These are phyloP conservation scores for Neocallimastix lanati DNA, from an alignment of 192 early-diverging fungal genomes.

Conservation along the genomic window DNA sequence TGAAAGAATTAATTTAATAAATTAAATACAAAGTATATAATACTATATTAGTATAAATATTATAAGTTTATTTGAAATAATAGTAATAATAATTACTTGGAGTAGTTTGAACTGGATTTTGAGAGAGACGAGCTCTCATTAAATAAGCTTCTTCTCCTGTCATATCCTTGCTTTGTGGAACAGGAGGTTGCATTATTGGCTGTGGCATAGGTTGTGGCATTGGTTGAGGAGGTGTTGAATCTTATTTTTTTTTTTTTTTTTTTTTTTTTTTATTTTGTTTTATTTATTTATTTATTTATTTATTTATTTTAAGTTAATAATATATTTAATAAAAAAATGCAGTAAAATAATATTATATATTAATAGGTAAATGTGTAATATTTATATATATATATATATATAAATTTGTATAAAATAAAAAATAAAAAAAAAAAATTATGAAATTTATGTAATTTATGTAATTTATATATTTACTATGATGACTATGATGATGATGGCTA, in stretches of 20 bases:
- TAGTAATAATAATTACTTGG: slow-evolving; percentile 3
- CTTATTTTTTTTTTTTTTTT: slow-evolving; percentile 4
- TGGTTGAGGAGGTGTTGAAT: slow-evolving; percentile 4
- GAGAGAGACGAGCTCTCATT: slow-evolving; percentile 26
- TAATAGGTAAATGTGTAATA: too few relatives aligned
- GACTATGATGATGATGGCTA: background rate
- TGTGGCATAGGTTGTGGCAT: slow-evolving; percentile 6
- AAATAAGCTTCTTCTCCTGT: slow-evolving; percentile 54
- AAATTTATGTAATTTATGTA: too few relatives aligned
- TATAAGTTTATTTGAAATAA: too few relatives aligned
- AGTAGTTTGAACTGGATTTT: slow-evolving; percentile 4
- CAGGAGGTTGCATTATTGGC: background rate
- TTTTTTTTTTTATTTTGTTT: slow-evolving; percentile 7
- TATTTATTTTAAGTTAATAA: background rate
- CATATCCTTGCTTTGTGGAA: slow-evolving; percentile 8
- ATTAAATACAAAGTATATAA: slow-evolving; percentile 14
- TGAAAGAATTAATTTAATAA: slow-evolving; percentile 1
- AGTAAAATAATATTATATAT: too few relatives aligned
- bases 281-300: background rate
- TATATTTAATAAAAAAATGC: too few relatives aligned
- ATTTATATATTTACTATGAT: background rate
- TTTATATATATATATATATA: too few relatives aligned
- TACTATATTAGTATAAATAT: too few relatives aligned
- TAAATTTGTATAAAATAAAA: too few relatives aligned
- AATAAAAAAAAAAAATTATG: too few relatives aligned